A percentile compares a stretch with the other conserved stretches of the same genome.
These are phyloP conservation scores for Chlamydomonas sphaeroides DNA, from an alignment of 139 green algal species.

Conservation along the genomic window DNA sequence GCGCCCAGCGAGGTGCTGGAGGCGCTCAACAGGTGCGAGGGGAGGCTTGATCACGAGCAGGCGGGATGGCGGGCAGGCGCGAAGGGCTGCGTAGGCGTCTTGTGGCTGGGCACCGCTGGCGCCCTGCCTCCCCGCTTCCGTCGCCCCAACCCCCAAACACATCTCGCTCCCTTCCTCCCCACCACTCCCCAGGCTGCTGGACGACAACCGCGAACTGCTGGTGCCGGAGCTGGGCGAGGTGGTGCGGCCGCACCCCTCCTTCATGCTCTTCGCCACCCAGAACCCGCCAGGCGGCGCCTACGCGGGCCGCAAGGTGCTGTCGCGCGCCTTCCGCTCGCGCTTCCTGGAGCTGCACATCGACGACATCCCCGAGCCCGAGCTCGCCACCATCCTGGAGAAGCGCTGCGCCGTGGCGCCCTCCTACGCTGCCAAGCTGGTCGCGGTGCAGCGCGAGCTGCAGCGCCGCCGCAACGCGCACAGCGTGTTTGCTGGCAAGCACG, in stretches of 20 bases:
- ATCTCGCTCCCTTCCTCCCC: neutral
- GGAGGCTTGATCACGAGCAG: too few relatives aligned
- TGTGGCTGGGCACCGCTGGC: too few relatives aligned
- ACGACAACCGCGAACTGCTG: slow-evolving; percentile 99
- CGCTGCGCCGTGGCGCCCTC: slow-evolving; percentile 72
- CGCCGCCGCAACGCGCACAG: slow-evolving; percentile 77
- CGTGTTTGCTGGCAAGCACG: slow-evolving; percentile 93
- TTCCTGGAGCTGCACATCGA: slow-evolving; percentile 99
- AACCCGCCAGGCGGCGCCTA: slow-evolving; percentile 92
- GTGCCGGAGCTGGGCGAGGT: slow-evolving; percentile 96
- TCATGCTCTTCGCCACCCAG: slow-evolving; percentile 99
- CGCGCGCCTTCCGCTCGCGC: slow-evolving; percentile 79
- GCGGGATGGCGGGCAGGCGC: too few relatives aligned
- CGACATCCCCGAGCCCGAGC: slow-evolving; percentile 95
- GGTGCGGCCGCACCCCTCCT: slow-evolving; percentile 94
- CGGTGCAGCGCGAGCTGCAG: slow-evolving; percentile 93
- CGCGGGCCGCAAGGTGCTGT: slow-evolving; percentile 87
- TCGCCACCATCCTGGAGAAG: slow-evolving; percentile 88
- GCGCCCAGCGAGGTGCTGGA: slow-evolving; percentile 95
- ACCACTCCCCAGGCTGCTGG: slow-evolving; percentile 81
- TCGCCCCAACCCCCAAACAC: neutral
- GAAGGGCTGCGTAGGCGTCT: too few relatives aligned
- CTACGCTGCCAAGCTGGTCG: slow-evolving; percentile 91
- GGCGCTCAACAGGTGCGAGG: slow-evolving; percentile 94
- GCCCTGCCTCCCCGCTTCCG: neutral